Percentiles rank a stretch among this genome's conserved stretches.
Evolutionary conservation across 129 eudicot species (phyloP).

Genomic region (Saussurea involucrata): DNA sequence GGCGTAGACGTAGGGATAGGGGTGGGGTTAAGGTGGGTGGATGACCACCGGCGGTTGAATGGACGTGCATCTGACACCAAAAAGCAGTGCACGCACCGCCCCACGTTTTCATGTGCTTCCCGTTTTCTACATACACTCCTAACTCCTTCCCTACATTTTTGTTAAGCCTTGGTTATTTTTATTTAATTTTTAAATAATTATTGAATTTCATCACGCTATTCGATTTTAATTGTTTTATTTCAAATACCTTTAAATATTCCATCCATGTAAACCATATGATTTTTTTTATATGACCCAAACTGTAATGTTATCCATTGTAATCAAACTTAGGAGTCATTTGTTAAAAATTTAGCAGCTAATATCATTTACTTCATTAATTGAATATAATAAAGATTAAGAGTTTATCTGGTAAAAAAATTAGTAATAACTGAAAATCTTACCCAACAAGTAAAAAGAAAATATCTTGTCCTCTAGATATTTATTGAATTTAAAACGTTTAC

Average conservation of each 20-base stretch:
- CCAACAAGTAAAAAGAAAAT: too few relatives aligned
- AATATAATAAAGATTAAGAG: too few relatives aligned
- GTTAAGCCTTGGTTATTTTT: background rate
- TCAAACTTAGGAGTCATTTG: background rate
- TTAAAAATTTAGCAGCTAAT: too few relatives aligned
- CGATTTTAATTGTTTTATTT: background rate
- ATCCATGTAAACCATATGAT: background rate
- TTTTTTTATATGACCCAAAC: background rate
- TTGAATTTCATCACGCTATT: background rate
- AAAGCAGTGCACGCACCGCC: constrained; percentile 19
- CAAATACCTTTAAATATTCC: background rate
- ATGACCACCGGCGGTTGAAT: background rate
- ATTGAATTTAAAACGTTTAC: too few relatives aligned
- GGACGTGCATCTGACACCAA: constrained; percentile 21
- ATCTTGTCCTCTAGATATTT: too few relatives aligned
- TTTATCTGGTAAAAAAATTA: too few relatives aligned
- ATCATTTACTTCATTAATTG: too few relatives aligned
- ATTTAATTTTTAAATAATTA: background rate
- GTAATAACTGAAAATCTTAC: too few relatives aligned
- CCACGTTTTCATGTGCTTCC: constrained; percentile 26
- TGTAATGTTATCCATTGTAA: background rate
- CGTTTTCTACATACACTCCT: constrained; percentile 4
- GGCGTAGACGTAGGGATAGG: background rate
- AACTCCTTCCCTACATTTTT: background rate
- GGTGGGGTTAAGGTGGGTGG: constrained; percentile 2